Evolutionary conservation across 805 yeast genomes (phyloP).

Genomic region (Candida broadrunensis): DNA sequence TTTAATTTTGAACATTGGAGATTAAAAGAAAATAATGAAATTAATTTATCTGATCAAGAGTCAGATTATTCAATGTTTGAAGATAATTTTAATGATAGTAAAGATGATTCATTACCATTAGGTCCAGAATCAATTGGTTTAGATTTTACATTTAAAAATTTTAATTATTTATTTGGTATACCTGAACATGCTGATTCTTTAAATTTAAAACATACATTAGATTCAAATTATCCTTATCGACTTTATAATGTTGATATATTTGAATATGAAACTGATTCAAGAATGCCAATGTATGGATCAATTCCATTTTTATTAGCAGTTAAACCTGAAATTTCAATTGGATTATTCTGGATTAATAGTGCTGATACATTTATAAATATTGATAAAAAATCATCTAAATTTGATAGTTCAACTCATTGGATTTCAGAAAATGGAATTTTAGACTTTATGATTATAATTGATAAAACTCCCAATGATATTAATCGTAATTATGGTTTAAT

Average conservation of each 20-base stretch:
- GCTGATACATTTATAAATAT: conserved; percentile 93
- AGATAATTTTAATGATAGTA: conserved; percentile 70
- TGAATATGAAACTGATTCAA: conserved; percentile 82
- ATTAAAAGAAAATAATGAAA: conserved; percentile 23
- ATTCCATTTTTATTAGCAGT: conserved; percentile 84
- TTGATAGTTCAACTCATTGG: conserved; percentile 71
- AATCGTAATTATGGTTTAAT: conserved; percentile 60
- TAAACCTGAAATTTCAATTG: conserved; percentile 56
- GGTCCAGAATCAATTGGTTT: conserved; percentile 90
- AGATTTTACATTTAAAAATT: conserved; percentile 67
- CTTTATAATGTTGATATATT: conserved; percentile 92
- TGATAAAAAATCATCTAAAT: conserved; percentile 23
- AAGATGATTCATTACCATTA: conserved; percentile 60
- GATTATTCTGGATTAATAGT: conserved; percentile 86
- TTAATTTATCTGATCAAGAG: conserved; percentile 52
- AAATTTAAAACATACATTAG: conserved; percentile 65
- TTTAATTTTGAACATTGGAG: conserved; percentile 85
- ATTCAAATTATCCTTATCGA: conserved; percentile 69
- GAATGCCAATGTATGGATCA: conserved; percentile 91
- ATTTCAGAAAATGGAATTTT: conserved; percentile 86
- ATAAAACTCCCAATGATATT: conserved; percentile 53
- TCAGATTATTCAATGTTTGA: conserved; percentile 61
- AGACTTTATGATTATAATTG: conserved; percentile 71
- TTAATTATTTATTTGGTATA: conserved; percentile 77
- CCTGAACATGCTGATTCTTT: conserved; percentile 93